These are phyloP conservation scores for Jackrogersella multiformis DNA, from an alignment of 495 filamentous ascomycete genomes.

Conservation along the genomic window DNA sequence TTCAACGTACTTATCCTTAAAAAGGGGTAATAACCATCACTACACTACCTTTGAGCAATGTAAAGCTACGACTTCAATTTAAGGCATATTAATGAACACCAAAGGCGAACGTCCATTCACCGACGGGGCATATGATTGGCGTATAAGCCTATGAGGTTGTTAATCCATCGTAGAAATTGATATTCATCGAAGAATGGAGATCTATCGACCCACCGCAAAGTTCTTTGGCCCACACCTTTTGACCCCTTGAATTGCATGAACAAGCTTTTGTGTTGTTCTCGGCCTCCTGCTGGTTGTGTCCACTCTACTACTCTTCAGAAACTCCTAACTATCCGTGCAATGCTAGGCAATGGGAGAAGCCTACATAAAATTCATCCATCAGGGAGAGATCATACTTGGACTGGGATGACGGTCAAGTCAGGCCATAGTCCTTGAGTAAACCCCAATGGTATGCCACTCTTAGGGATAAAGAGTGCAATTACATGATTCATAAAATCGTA, in stretches of 20 bases:
- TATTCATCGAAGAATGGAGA: conserved; percentile 19
- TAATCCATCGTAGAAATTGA: conserved; percentile 14
- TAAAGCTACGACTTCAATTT: neutral
- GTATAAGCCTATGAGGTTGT: neutral
- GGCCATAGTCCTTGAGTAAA: neutral
- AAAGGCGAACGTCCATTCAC: neutral
- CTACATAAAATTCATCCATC: conserved; percentile 1
- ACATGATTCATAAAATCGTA: conserved; percentile 22
- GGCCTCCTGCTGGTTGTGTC: neutral
- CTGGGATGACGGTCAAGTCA: neutral
- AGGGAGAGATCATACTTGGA: neutral
- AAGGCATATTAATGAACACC: neutral
- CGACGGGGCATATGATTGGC: no score
- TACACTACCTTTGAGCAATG: neutral
- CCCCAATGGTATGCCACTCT: neutral
- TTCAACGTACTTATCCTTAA: neutral
- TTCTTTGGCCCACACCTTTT: conserved; percentile 10
- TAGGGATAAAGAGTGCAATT: conserved; percentile 19
- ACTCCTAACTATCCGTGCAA: conserved; percentile 5
- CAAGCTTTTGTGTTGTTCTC: neutral
- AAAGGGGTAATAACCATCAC: neutral
- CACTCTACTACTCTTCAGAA: neutral
- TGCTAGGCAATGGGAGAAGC: neutral
- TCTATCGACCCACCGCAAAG: conserved; percentile 15
- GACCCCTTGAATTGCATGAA: neutral